A percentile compares a stretch with the other conserved stretches of the same genome.
Conservation (phyloP, 2,329 filamentous ascomycete species). For the Dothideomycetes sp. region DNA sequence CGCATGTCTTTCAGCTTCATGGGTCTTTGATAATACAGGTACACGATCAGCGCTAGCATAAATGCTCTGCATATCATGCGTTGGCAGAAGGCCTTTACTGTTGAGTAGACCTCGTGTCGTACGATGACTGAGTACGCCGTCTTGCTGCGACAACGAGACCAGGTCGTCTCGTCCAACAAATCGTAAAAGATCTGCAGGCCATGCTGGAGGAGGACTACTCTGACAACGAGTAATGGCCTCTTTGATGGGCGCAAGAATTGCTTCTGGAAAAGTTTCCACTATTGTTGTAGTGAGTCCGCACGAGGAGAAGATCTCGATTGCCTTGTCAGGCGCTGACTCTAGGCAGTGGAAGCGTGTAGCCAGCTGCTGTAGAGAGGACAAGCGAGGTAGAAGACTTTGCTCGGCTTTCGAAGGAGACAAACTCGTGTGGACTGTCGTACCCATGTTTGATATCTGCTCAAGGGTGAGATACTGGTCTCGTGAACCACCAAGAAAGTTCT, state of each 20-base stretch:
- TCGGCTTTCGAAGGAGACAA: conserved; percentile 5
- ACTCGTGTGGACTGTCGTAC: conserved; percentile 5
- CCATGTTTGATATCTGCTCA: conserved; percentile 13
- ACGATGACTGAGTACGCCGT: conserved; percentile 10
- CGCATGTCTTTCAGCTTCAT: conserved; percentile 65
- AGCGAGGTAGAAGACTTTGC: conserved; percentile 1
- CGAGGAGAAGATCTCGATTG: conserved; percentile 52
- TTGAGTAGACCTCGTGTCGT: neutral
- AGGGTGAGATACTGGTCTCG: conserved; percentile 15
- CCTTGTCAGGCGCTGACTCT: conserved; percentile 8
- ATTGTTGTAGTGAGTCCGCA: conserved; percentile 56
- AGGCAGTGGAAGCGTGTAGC: conserved; percentile 1
- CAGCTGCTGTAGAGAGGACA: conserved; percentile 1
- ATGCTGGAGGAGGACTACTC: conserved; percentile 65
- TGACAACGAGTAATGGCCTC: conserved; percentile 81
- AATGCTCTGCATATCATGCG: conserved; percentile 9
- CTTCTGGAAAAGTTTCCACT: conserved; percentile 76
- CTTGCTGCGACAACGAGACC: conserved; percentile 43
- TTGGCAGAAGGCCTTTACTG: neutral
- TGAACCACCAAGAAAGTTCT: conserved; percentile 11
- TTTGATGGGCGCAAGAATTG: conserved; percentile 66
- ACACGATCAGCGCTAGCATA: conserved; percentile 6
- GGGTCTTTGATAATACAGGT: conserved; percentile 55
- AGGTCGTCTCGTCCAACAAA: conserved; percentile 77
- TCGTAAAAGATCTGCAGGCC: conserved; percentile 59